Conservation (phyloP, 2,329 filamentous ascomycete genomes). For the Bimuria novae-zelandiae region DNA sequence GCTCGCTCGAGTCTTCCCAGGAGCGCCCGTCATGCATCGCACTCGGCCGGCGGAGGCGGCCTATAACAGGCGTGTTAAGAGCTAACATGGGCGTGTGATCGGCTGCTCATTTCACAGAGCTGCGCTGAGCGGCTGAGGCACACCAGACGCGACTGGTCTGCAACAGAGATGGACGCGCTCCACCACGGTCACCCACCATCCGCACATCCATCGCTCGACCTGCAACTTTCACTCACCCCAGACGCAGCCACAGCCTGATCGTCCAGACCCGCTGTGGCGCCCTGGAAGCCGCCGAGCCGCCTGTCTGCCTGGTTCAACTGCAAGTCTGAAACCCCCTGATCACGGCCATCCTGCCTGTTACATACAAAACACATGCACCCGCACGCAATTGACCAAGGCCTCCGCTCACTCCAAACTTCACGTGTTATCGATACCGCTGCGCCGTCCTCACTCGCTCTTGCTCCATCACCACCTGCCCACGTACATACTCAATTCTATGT, state of each 20-base stretch:
- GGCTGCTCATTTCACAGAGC: background rate
- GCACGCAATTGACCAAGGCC: slow-evolving; percentile 17
- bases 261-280: slow-evolving; percentile 8
- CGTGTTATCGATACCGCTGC: slow-evolving; percentile 17
- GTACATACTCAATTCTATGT: slow-evolving; percentile 26
- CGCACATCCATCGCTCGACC: background rate
- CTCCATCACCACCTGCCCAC: slow-evolving; percentile 11
- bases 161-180: background rate
- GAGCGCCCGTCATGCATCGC: background rate
- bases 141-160: too few species aligned
- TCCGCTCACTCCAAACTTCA: slow-evolving; percentile 15
- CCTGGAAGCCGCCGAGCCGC: slow-evolving; percentile 6
- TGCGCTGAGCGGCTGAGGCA: too few species aligned
- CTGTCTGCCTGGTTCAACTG: slow-evolving; percentile 11
- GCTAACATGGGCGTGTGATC: slow-evolving; percentile 1
- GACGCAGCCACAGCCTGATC: slow-evolving; percentile 3
- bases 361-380: slow-evolving; percentile 37
- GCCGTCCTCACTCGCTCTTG: slow-evolving; percentile 5
- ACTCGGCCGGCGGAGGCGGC: background rate
- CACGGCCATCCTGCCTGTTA: too few species aligned
- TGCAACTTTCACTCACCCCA: background rate
- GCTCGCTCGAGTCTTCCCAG: background rate
- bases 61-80: slow-evolving; percentile 6
- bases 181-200: background rate
- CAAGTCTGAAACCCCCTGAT: slow-evolving; percentile 44